Percentiles rank a stretch among this genome's conserved stretches.
These are phyloP conservation scores for Panicum virgatum DNA, from an alignment of 202 grass and related monocot genomes.

Conservation along the genomic window DNA sequence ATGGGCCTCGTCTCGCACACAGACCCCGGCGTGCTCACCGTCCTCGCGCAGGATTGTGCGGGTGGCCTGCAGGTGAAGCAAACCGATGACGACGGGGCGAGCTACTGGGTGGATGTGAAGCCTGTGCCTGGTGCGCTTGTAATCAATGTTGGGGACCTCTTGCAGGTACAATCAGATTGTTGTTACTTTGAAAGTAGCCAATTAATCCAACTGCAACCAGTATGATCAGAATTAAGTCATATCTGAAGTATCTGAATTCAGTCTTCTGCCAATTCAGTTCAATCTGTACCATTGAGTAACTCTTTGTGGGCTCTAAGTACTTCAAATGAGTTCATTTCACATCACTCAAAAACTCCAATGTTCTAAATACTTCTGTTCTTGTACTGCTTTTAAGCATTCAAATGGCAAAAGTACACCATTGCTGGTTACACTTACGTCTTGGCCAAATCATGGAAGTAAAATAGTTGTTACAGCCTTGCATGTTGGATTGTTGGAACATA, in stretches of 20 bases:
- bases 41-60: constrained; percentile 59
- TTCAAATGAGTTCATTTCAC: neutral
- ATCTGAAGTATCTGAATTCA: neutral
- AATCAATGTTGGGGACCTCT: constrained; percentile 80
- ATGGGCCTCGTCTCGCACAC: constrained; percentile 69
- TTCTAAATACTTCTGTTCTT: neutral
- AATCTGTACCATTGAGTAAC: neutral
- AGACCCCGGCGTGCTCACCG: constrained; percentile 64
- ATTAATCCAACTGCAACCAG: neutral
- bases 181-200: neutral
- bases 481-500: neutral
- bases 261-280: neutral
- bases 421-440: neutral
- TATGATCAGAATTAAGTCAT: neutral
- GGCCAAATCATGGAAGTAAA: neutral
- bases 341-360: neutral
- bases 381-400: no score
- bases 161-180: constrained; percentile 55
- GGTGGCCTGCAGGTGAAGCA: constrained; percentile 85
- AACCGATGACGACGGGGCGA: constrained; percentile 32
- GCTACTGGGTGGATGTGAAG: constrained; percentile 64
- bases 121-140: constrained; percentile 67
- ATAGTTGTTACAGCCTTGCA: neutral
- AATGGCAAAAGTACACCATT: no score
- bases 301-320: neutral